A percentile compares a stretch with the other conserved stretches of the same genome.
Conservation (phyloP, 371 early-diverging fungal species). For the Mortierella sp. region DNA sequence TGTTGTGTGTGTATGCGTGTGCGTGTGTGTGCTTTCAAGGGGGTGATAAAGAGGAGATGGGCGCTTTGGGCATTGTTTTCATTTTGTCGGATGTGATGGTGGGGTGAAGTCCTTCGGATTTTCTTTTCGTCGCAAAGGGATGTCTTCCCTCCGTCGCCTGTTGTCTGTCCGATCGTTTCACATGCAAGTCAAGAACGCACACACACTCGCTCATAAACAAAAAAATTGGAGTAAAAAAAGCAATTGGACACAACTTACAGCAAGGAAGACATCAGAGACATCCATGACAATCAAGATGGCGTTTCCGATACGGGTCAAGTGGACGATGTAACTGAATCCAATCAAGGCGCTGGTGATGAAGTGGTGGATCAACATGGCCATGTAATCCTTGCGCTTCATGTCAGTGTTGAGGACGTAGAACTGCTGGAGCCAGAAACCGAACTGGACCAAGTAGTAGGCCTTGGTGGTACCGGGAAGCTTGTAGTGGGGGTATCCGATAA, state of each 20-base stretch:
- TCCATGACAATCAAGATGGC: constrained; percentile 88
- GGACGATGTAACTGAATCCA: constrained; percentile 73
- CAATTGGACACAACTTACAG: constrained; percentile 60
- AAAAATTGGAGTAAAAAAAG: neutral
- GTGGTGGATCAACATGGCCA: constrained; percentile 86
- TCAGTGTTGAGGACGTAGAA: constrained; percentile 82
- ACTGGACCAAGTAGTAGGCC: constrained; percentile 83
- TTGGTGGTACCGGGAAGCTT: constrained; percentile 69
- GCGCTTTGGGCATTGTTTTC: neutral
- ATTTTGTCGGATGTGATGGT: neutral
- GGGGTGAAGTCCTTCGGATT: neutral
- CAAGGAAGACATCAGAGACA: constrained; percentile 85
- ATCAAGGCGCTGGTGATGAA: constrained; percentile 81
- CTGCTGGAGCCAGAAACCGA: constrained; percentile 88
- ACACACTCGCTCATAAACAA: neutral
- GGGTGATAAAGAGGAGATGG: neutral
- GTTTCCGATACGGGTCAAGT: constrained; percentile 86
- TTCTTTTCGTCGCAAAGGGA: neutral
- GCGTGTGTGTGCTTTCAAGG: no score
- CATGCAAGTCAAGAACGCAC: neutral
- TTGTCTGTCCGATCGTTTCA: neutral
- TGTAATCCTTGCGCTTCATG: constrained; percentile 84
- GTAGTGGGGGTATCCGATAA: constrained; percentile 82
- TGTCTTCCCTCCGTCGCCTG: neutral
- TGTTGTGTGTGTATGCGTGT: neutral